These are phyloP conservation scores for Coemansia sp. DNA, from an alignment of 192 early-diverging fungal genomes.

Conservation along the genomic window DNA sequence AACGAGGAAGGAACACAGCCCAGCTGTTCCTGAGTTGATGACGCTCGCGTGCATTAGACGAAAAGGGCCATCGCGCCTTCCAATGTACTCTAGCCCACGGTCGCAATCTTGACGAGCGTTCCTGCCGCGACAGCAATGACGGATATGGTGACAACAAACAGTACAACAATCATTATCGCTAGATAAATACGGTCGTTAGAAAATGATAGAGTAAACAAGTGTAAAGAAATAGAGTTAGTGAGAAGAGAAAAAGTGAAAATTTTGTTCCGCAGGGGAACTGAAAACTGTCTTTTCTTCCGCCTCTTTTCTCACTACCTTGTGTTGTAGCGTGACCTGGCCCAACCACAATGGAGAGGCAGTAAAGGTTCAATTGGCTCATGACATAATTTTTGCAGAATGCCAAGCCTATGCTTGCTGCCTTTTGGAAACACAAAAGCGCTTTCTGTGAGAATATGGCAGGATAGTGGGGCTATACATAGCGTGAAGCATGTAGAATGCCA, in stretches of 20 bases:
- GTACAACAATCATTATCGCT: slow-evolving; percentile 40
- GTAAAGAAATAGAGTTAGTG: not conserved
- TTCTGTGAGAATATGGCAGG: too few relatives aligned
- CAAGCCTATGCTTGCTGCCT: too few relatives aligned
- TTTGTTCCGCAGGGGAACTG: slow-evolving; percentile 2
- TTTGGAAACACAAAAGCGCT: too few relatives aligned
- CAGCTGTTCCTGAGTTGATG: not conserved
- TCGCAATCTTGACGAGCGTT: slow-evolving; percentile 38
- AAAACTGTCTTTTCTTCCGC: not conserved
- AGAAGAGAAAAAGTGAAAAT: slow-evolving; percentile 1
- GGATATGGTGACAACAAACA: slow-evolving; percentile 37
- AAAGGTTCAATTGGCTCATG: not conserved
- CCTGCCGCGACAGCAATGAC: slow-evolving; percentile 41
- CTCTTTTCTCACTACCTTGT: not conserved
- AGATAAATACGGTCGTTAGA: not conserved
- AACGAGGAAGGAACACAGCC: not conserved
- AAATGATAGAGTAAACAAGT: slow-evolving; percentile 4
- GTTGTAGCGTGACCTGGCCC: not conserved
- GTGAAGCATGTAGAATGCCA: too few relatives aligned
- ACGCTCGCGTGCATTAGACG: not conserved
- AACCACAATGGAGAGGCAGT: not conserved
- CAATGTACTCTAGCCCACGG: slow-evolving; percentile 12
- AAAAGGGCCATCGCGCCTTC: not conserved
- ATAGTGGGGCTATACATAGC: too few relatives aligned
- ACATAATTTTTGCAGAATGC: not conserved